Conservation (phyloP, 2,329 filamentous ascomycete species). For the Alternaria viburni region DNA sequence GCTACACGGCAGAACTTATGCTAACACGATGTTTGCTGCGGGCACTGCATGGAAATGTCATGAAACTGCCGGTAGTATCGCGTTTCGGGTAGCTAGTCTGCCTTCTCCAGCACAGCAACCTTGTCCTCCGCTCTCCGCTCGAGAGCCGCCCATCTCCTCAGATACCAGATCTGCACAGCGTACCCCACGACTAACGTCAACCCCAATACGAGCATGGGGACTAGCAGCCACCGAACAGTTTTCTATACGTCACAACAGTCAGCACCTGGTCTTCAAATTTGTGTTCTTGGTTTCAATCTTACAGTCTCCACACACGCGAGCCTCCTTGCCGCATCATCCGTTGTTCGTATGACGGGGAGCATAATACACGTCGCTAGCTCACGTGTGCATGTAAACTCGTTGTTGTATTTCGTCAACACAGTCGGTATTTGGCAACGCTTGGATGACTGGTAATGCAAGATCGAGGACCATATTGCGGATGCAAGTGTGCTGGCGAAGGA, state of each 20-base stretch:
- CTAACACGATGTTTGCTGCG: no score
- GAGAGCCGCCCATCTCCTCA: background rate
- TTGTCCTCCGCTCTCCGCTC: background rate
- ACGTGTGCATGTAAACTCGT: background rate
- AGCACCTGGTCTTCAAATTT: background rate
- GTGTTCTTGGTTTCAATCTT: background rate
- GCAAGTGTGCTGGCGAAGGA: background rate
- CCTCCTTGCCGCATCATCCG: background rate
- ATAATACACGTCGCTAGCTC: background rate
- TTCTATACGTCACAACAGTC: background rate
- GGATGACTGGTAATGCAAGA: background rate
- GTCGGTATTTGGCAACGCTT: background rate
- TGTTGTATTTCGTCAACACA: background rate
- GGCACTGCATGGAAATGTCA: no score
- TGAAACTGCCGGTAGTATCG: no score
- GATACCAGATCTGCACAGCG: background rate
- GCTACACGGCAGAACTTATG: no score
- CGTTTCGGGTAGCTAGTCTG: background rate
- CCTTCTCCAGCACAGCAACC: background rate
- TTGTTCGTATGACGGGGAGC: background rate
- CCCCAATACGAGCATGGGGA: background rate
- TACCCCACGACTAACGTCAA: background rate
- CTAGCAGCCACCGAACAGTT: background rate
- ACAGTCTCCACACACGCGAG: background rate
- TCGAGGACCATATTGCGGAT: background rate